Evolutionary conservation across 2,329 filamentous ascomycete genomes (phyloP).

Genomic region (Fusarium ramigenum): DNA sequence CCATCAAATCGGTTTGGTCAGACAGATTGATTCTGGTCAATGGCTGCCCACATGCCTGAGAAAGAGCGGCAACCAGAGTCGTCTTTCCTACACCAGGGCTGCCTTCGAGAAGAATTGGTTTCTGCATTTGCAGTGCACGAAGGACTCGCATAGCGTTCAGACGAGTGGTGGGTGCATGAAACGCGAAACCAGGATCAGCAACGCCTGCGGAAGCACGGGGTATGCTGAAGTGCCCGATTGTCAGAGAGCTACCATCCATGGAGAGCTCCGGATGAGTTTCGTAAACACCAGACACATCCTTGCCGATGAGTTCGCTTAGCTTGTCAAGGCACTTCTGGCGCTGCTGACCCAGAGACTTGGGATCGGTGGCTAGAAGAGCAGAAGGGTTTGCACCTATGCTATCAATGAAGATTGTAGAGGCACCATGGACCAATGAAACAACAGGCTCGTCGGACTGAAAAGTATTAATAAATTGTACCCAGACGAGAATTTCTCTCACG

Average conservation of each 20-base stretch:
- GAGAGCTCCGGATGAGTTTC: constrained; percentile 67
- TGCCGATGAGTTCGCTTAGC: constrained; percentile 71
- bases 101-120: constrained; percentile 93
- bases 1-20: constrained; percentile 97
- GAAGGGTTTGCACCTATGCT: constrained; percentile 95
- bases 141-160: constrained; percentile 91
- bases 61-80: constrained; percentile 86
- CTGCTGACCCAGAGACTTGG: constrained; percentile 75
- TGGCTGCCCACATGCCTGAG: constrained; percentile 79
- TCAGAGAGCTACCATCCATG: constrained; percentile 61
- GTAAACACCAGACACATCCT: constrained; percentile 73
- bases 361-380: constrained; percentile 78
- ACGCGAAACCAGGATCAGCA: constrained; percentile 60
- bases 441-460: constrained; percentile 58
- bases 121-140: constrained; percentile 85
- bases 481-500: constrained; percentile 89
- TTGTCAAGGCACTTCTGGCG: constrained; percentile 77
- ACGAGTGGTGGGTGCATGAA: constrained; percentile 89
- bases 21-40: constrained; percentile 96
- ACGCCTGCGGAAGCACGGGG: constrained; percentile 56
- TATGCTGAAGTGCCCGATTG: constrained; percentile 80
- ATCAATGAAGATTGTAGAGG: constrained; percentile 95
- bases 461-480: constrained; percentile 91
- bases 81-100: constrained; percentile 99
- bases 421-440: constrained; percentile 76